phyloP scores from a whole-genome alignment of 2,329 filamentous ascomycete genomes.

The Paracoccidioides lutzii region DNA sequence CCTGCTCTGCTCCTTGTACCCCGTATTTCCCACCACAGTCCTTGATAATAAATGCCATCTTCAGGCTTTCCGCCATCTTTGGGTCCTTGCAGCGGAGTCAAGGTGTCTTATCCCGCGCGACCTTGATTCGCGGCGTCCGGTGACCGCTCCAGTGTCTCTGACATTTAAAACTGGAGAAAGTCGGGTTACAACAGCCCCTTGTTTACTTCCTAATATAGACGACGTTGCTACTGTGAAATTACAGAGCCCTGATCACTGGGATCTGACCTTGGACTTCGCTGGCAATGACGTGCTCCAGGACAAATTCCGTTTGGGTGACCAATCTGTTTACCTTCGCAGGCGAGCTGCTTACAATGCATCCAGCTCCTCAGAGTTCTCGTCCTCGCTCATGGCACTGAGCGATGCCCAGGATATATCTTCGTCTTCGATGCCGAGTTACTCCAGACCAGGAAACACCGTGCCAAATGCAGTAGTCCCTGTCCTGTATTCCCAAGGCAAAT shows the following conservation, averaged over 20 bases:
- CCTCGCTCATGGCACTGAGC: constrained; percentile 62
- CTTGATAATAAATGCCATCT: constrained; percentile 91
- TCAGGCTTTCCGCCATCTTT: constrained; percentile 93
- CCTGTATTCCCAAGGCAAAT: constrained; percentile 14
- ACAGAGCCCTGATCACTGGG: constrained; percentile 57
- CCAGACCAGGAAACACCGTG: not conserved
- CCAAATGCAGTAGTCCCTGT: not conserved
- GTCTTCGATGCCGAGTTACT: constrained; percentile 12
- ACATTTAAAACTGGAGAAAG: constrained; percentile 37
- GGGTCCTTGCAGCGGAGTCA: constrained; percentile 84
- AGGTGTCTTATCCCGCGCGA: constrained; percentile 83
- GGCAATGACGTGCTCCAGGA: constrained; percentile 47
- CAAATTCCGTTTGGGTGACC: constrained; percentile 51
- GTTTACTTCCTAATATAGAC: constrained; percentile 39
- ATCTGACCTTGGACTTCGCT: constrained; percentile 61
- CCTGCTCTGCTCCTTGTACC: constrained; percentile 84
- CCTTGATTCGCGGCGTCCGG: constrained; percentile 66
- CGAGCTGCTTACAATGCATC: constrained; percentile 52
- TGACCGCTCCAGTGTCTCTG: constrained; percentile 59
- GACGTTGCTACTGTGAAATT: constrained; percentile 27
- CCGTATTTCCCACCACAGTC: constrained; percentile 75
- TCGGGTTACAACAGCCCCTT: constrained; percentile 38
- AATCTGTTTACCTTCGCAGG: constrained; percentile 61
- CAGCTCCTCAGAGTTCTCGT: constrained; percentile 52
- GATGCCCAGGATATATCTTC: constrained; percentile 38